phyloP scores from a whole-genome alignment of 148 eudicot species.

The Dianthus caryophyllus region DNA sequence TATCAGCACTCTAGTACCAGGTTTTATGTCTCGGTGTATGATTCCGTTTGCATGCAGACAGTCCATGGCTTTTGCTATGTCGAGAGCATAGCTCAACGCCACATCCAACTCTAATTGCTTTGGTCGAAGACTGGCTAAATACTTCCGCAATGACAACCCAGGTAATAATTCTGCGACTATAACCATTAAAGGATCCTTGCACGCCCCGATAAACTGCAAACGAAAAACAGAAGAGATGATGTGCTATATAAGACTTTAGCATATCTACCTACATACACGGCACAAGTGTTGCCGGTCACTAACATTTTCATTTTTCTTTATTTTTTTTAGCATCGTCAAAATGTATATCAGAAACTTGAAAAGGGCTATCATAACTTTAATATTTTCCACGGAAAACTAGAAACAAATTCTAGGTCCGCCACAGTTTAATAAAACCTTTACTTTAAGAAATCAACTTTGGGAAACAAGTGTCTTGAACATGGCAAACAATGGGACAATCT shows the following conservation, averaged over 20 bases:
- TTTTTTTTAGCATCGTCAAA: no score
- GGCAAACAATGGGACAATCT: not conserved
- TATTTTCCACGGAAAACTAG: no score
- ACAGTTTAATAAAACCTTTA: no score
- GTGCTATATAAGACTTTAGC: not conserved
- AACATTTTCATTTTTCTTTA: no score
- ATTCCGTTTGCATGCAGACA: constrained; percentile 95
- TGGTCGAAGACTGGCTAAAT: constrained; percentile 70
- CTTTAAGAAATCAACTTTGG: no score
- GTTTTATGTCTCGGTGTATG: constrained; percentile 94
- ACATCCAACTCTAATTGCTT: constrained; percentile 55
- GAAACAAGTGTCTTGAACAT: not conserved
- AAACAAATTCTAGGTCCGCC: no score
- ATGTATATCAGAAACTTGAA: no score
- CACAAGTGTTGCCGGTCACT: no score
- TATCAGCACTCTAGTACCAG: constrained; percentile 51
- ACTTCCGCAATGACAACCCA: constrained; percentile 81
- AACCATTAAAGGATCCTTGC: constrained; percentile 97
- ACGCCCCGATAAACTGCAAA: constrained; percentile 96
- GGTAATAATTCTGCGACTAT: constrained; percentile 87
- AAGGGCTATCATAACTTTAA: no score
- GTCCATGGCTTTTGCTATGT: constrained; percentile 83
- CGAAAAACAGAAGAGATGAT: not conserved
- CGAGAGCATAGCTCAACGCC: constrained; percentile 73
- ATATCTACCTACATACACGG: no score